phyloP scores from a whole-genome alignment of 257 asterid genomes.

The Fraxinus excelsior region DNA sequence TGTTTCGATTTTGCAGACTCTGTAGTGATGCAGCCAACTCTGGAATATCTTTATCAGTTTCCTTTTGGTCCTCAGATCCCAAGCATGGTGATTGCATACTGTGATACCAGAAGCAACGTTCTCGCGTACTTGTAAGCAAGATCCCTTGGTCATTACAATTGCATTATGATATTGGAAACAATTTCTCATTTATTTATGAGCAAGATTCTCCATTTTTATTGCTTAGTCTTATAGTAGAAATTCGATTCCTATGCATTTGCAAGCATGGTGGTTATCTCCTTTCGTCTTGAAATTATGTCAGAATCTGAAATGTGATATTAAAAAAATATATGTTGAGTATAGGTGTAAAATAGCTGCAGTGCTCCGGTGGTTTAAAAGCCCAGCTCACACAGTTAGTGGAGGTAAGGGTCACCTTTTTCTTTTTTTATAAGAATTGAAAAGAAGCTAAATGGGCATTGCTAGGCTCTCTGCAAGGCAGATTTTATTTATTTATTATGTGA shows the following conservation, averaged over 20 bases:
- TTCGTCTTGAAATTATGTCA: too few relatives aligned
- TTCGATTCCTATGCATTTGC: background rate
- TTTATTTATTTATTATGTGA: background rate
- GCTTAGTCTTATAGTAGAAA: background rate
- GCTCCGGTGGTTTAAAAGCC: too few relatives aligned
- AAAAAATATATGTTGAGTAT: too few relatives aligned
- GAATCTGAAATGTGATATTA: too few relatives aligned
- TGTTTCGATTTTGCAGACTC: background rate
- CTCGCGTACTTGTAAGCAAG: background rate
- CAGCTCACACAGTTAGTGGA: background rate
- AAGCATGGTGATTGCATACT: background rate
- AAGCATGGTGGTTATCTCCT: constrained; percentile 4
- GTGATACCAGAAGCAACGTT: background rate
- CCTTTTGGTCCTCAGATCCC: background rate
- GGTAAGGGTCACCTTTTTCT: background rate
- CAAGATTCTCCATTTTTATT: background rate
- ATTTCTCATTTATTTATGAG: background rate
- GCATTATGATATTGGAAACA: background rate
- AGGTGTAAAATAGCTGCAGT: too few relatives aligned
- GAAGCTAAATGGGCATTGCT: too few relatives aligned
- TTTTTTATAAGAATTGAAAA: too few relatives aligned
- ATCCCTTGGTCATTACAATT: background rate
- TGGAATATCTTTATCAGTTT: background rate
- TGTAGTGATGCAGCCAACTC: background rate
- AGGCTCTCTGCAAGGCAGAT: too few relatives aligned